A percentile compares a stretch with the other conserved stretches of the same genome.
phyloP scores from a whole-genome alignment of 352 stramenopile species.

The Globisporangium recalcitrans region DNA sequence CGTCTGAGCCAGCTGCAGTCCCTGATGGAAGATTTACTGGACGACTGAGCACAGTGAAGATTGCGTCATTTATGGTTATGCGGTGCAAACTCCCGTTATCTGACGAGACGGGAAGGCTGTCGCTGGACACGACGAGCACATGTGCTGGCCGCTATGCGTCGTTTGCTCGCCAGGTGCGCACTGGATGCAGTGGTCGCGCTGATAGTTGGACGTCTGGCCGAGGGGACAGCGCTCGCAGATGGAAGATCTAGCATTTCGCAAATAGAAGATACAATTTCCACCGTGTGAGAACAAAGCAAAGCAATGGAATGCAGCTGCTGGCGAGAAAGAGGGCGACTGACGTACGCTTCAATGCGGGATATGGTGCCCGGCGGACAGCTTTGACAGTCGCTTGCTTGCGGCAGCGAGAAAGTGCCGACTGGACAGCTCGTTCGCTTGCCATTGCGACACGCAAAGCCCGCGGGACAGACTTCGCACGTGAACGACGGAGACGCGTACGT shows the following conservation, averaged over 20 bases:
- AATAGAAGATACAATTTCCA: background rate
- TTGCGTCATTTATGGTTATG: background rate
- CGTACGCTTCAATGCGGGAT: slow-evolving; percentile 35
- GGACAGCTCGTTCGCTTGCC: slow-evolving; percentile 41
- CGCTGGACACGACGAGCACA: slow-evolving; percentile 37
- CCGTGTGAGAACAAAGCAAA: background rate
- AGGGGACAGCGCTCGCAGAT: slow-evolving; percentile 39
- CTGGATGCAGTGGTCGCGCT: slow-evolving; percentile 47
- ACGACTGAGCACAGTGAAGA: slow-evolving; percentile 26
- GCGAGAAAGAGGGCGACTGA: background rate
- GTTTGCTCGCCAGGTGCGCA: slow-evolving; percentile 42
- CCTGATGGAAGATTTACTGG: slow-evolving; percentile 51
- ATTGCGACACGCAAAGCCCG: slow-evolving; percentile 53
- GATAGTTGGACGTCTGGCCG: slow-evolving; percentile 43
- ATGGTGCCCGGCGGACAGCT: slow-evolving; percentile 59
- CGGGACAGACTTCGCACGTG: slow-evolving; percentile 38
- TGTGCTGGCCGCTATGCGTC: slow-evolving; percentile 32
- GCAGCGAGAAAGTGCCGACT: slow-evolving; percentile 36
- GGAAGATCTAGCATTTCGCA: slow-evolving; percentile 21
- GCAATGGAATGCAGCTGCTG: background rate
- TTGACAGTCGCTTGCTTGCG: slow-evolving; percentile 39
- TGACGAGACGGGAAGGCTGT: slow-evolving; percentile 25
- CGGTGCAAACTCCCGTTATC: slow-evolving; percentile 14
- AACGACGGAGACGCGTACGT: slow-evolving; percentile 38
- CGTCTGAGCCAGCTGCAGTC: slow-evolving; percentile 49